phyloP scores from a whole-genome alignment of 2,329 filamentous ascomycete genomes.

The Aureobasidium musti region DNA sequence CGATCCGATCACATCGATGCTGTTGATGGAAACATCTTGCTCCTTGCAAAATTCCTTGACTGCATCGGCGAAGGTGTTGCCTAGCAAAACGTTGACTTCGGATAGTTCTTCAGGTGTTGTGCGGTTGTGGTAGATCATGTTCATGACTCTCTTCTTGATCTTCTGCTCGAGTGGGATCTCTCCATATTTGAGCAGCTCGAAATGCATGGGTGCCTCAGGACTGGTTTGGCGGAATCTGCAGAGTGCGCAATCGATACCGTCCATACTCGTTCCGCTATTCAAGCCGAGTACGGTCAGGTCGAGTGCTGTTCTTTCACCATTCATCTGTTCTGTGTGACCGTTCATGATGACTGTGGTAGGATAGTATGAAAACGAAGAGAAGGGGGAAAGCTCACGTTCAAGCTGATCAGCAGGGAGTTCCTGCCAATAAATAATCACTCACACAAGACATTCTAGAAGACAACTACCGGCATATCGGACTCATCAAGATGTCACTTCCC shows the following conservation, averaged over 20 bases:
- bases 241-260: conserved; percentile 61
- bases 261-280: conserved; percentile 59
- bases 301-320: conserved; percentile 38
- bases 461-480: neutral
- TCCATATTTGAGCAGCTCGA: conserved; percentile 59
- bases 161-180: conserved; percentile 57
- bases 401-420: neutral
- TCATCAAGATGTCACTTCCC: neutral
- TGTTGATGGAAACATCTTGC: conserved; percentile 47
- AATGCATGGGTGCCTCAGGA: conserved; percentile 56
- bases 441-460: neutral
- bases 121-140: conserved; percentile 58
- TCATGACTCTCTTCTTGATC: conserved; percentile 60
- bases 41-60: conserved; percentile 54
- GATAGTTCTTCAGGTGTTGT: conserved; percentile 58
- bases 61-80: conserved; percentile 58
- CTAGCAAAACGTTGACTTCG: conserved; percentile 60
- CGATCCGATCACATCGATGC: conserved; percentile 58
- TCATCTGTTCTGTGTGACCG: conserved; percentile 3
- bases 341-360: neutral
- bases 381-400: neutral
- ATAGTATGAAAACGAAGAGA: neutral
- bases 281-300: conserved; percentile 58
- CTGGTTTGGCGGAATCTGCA: conserved; percentile 58
- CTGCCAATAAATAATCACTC: neutral